A percentile compares a stretch with the other conserved stretches of the same genome.
These are phyloP conservation scores for Saprolegnia parasitica DNA, from an alignment of 352 stramenopile genomes.

Conservation along the genomic window DNA sequence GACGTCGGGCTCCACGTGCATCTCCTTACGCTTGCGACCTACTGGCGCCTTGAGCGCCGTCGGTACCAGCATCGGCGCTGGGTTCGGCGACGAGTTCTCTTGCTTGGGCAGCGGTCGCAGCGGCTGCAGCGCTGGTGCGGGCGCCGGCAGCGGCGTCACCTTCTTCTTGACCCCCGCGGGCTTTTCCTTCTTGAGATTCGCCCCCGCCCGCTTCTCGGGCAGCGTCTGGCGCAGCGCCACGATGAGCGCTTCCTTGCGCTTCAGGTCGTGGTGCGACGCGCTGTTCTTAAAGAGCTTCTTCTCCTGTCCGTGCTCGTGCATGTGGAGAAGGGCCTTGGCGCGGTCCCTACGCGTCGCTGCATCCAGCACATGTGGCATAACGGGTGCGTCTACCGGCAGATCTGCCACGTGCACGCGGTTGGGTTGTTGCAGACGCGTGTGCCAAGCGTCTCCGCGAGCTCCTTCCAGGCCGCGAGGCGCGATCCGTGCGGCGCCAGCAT, in stretches of 20 bases:
- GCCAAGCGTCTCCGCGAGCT: constrained; percentile 57
- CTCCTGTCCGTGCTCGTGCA: constrained; percentile 72
- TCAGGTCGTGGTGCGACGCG: constrained; percentile 53
- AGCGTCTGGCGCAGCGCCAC: constrained; percentile 5
- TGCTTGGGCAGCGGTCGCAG: constrained; percentile 11
- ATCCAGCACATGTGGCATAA: not conserved
- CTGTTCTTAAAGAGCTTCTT: constrained; percentile 83
- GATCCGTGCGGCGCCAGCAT: constrained; percentile 80
- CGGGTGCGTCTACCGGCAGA: constrained; percentile 45
- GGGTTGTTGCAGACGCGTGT: constrained; percentile 61
- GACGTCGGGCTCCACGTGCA: not conserved
- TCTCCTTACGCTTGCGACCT: constrained; percentile 21
- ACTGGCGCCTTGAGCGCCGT: not conserved
- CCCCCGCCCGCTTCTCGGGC: not conserved
- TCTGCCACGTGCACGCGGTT: constrained; percentile 74
- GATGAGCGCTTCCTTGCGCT: constrained; percentile 60
- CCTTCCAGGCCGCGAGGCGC: constrained; percentile 77
- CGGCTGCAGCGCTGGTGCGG: not conserved
- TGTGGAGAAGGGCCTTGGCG: constrained; percentile 69
- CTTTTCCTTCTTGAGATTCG: not conserved
- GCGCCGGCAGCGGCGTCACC: not conserved
- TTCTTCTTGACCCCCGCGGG: constrained; percentile 13
- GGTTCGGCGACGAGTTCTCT: constrained; percentile 16
- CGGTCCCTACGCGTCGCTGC: constrained; percentile 43
- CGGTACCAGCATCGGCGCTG: not conserved